Conservation (phyloP, 768 basidiomycete genomes). For the Boletus rex-veris region DNA sequence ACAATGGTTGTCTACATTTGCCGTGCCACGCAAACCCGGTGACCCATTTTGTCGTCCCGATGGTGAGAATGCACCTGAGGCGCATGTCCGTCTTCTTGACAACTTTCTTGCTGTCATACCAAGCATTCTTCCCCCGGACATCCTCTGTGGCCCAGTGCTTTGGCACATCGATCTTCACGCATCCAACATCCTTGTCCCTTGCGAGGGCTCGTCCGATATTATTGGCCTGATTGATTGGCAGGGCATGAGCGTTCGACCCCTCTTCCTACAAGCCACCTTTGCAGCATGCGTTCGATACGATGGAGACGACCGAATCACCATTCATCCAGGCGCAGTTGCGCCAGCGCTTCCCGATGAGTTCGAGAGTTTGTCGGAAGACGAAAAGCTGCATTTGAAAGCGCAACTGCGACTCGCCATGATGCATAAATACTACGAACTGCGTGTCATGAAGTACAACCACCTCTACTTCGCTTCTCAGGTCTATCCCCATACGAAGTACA, state of each 20-base stretch:
- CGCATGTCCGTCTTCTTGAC: conserved; percentile 4
- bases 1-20: neutral
- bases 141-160: conserved; percentile 9
- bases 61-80: neutral
- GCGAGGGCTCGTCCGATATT: conserved; percentile 1
- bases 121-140: neutral
- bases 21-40: neutral
- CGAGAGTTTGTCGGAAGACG: too few species aligned
- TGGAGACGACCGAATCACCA: conserved; percentile 1
- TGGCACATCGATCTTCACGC: conserved; percentile 17
- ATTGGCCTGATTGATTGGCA: conserved; percentile 18
- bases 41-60: neutral
- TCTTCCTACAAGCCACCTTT: conserved; percentile 12
- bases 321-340: too few species aligned
- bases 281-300: conserved; percentile 1
- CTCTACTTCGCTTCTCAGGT: too few species aligned
- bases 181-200: conserved; percentile 9
- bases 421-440: too few species aligned
- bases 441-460: too few species aligned
- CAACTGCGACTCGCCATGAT: too few species aligned
- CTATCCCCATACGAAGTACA: neutral
- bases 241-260: conserved; percentile 11
- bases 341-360: too few species aligned
- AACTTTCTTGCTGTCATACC: conserved; percentile 5
- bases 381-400: too few species aligned